A percentile compares a stretch with the other conserved stretches of the same genome.
Evolutionary conservation across 2,329 filamentous ascomycete genomes (phyloP).

Genomic region (Neofusicoccum umdonicola): DNA sequence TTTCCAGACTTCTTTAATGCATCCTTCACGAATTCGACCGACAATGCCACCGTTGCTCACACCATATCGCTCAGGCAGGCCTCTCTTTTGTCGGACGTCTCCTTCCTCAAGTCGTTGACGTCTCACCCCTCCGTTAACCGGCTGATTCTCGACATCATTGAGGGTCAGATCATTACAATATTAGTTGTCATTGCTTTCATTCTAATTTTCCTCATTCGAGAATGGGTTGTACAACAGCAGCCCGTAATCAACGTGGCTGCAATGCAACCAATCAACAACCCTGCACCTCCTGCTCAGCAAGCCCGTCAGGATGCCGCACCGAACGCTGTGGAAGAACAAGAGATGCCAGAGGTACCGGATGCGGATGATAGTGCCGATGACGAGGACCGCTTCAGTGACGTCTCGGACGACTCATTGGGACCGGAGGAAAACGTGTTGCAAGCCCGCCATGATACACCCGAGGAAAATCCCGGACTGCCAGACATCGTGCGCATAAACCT

Average conservation of each 20-base stretch:
- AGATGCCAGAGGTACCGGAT: slow-evolving; percentile 16
- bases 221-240: slow-evolving; percentile 98
- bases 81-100: slow-evolving; percentile 56
- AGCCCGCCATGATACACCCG: not conserved
- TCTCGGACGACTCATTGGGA: not conserved
- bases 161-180: slow-evolving; percentile 91
- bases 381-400: slow-evolving; percentile 3
- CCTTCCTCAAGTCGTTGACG: slow-evolving; percentile 58
- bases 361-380: slow-evolving; percentile 10
- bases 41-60: slow-evolving; percentile 27
- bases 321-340: slow-evolving; percentile 21
- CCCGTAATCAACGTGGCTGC: slow-evolving; percentile 78
- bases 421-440: not conserved
- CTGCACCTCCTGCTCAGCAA: slow-evolving; percentile 22
- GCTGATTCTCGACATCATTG: slow-evolving; percentile 75
- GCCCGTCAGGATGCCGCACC: slow-evolving; percentile 24
- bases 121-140: slow-evolving; percentile 71
- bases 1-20: slow-evolving; percentile 29
- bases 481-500: not conserved
- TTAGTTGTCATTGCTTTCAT: slow-evolving; percentile 93
- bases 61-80: slow-evolving; percentile 25
- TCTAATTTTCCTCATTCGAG: slow-evolving; percentile 90
- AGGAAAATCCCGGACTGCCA: not conserved
- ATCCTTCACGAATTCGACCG: slow-evolving; percentile 28
- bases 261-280: slow-evolving; percentile 29